These are phyloP conservation scores for Penicillium odoratum DNA, from an alignment of 495 filamentous ascomycete genomes.

Conservation along the genomic window DNA sequence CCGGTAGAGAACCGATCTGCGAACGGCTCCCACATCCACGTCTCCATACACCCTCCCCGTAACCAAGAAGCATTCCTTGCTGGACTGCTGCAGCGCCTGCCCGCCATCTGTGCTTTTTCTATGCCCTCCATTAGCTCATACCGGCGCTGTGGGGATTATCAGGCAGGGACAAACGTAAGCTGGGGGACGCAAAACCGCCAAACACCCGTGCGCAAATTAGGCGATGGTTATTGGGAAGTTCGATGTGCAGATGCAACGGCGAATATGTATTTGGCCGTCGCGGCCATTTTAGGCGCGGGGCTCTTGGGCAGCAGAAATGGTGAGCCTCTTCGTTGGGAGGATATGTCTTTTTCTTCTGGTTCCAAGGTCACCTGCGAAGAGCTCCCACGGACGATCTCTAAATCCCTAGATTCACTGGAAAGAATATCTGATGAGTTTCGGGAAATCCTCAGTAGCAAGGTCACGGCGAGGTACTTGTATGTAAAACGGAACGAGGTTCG, in stretches of 20 bases:
- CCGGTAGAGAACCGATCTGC: slow-evolving; percentile 57
- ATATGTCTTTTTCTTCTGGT: neutral
- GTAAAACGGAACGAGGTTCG: neutral
- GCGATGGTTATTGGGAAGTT: slow-evolving; percentile 67
- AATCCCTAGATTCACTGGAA: neutral
- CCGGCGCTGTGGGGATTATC: slow-evolving; percentile 56
- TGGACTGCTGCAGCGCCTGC: slow-evolving; percentile 61
- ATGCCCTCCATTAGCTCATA: slow-evolving; percentile 59
- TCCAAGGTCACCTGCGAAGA: neutral
- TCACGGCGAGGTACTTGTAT: neutral
- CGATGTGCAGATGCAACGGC: slow-evolving; percentile 66
- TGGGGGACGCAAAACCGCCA: slow-evolving; percentile 75
- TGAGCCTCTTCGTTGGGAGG: slow-evolving; percentile 16
- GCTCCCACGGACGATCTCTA: neutral
- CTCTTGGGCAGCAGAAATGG: slow-evolving; percentile 46
- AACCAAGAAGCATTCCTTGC: slow-evolving; percentile 58
- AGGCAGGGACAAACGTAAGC: slow-evolving; percentile 64
- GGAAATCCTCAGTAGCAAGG: neutral
- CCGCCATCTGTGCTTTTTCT: slow-evolving; percentile 59
- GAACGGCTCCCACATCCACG: slow-evolving; percentile 65
- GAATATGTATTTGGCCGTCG: slow-evolving; percentile 66
- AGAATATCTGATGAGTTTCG: neutral
- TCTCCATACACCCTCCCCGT: slow-evolving; percentile 54
- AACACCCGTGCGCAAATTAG: slow-evolving; percentile 57
- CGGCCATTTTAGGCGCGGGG: slow-evolving; percentile 59